A percentile compares a stretch with the other conserved stretches of the same genome.
Conservation (phyloP, 345 rosid species). For the Gossypium anomalum region DNA sequence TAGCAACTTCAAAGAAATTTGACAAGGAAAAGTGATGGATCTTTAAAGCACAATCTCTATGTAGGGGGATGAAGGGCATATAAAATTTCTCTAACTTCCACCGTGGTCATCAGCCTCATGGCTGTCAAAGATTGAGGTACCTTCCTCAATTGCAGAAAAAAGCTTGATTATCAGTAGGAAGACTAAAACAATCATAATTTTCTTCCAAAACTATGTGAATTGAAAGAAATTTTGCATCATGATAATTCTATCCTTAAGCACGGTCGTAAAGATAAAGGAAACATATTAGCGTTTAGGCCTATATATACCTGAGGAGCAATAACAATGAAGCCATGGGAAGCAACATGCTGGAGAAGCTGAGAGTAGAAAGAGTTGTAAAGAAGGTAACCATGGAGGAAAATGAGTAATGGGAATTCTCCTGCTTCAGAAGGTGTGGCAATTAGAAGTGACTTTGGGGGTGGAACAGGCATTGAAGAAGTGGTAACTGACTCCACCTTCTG, state of each 20-base stretch:
- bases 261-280: background rate
- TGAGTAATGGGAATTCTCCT: conserved; percentile 66
- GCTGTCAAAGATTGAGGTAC: background rate
- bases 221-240: background rate
- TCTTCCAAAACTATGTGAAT: background rate
- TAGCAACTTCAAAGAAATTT: background rate
- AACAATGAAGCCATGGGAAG: conserved; percentile 88
- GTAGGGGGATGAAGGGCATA: background rate
- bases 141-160: background rate
- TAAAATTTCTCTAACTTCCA: background rate
- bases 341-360: conserved; percentile 75
- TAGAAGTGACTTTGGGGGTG: conserved; percentile 66
- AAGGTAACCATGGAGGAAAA: conserved; percentile 84
- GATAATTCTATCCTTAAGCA: too few relatives aligned
- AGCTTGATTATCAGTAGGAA: background rate
- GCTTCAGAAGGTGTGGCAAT: conserved; percentile 55
- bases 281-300: background rate
- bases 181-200: background rate
- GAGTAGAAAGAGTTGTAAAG: conserved; percentile 80
- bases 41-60: background rate
- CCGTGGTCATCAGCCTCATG: background rate
- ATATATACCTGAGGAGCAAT: conserved; percentile 75
- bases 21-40: background rate
- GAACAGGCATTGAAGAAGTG: conserved; percentile 18
- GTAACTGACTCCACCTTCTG: conserved; percentile 28